phyloP scores from a whole-genome alignment of 768 basidiomycete species.

The Phanerodontia chrysosporium region DNA sequence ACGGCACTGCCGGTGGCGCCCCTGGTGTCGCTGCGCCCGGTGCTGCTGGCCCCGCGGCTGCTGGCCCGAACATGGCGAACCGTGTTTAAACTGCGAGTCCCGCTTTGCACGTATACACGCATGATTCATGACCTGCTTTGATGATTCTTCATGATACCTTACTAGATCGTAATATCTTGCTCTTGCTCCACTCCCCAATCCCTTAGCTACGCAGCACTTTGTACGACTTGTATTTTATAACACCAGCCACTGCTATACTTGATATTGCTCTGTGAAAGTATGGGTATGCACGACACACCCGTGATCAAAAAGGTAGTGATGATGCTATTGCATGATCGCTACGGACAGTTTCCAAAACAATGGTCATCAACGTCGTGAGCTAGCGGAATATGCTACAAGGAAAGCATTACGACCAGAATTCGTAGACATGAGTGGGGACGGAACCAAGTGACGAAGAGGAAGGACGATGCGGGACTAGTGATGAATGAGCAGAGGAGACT shows the following conservation, averaged over 20 bases:
- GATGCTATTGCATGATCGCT: background rate
- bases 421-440: background rate
- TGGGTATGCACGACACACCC: no score
- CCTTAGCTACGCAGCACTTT: background rate
- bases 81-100: background rate
- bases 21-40: background rate
- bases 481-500: background rate
- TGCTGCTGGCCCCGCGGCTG: background rate
- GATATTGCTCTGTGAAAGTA: no score
- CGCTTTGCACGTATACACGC: background rate
- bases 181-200: background rate
- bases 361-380: background rate
- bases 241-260: no score
- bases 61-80: background rate
- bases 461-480: background rate
- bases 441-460: background rate
- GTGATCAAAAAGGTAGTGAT: no score
- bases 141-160: background rate
- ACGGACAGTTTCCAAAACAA: no score
- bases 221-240: no score
- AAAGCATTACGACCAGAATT: background rate
- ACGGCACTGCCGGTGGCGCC: slow-evolving; percentile 9
- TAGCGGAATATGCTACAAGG: background rate
- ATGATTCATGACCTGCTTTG: background rate
- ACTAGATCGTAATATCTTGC: background rate